Evolutionary conservation across 768 basidiomycete species (phyloP), one percentile per base, ranked within the genome.

Genomic region (Punctularia strigosozonata): DNA sequence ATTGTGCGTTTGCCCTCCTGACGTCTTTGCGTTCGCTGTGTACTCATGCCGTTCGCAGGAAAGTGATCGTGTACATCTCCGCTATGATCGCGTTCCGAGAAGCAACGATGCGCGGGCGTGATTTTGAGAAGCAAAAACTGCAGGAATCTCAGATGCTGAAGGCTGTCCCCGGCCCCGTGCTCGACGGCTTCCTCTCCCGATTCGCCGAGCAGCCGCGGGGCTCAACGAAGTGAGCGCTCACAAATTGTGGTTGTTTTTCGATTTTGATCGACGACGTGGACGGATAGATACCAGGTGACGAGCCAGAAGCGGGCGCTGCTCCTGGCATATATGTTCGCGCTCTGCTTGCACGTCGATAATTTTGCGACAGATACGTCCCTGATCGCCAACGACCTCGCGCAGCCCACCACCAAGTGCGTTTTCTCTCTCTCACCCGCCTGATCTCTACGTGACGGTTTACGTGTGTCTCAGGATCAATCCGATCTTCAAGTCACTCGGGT

Each of bases 401-500:
- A 88, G 66, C 52, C 71, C 3, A 50, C 70, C 8, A 37, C 64
- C 5, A 77, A 75, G 91, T 94, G 50, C 45, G 84, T 34, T 19
- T 30, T 64, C 10, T 15, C 28, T 21, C 36, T 14, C 39, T 37
- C 17, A 3, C 30, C 18, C 14, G 24, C 12, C 33, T 22, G 22
- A 5, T 21, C 17, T 25, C 10, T 28, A 5, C 25, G 7, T 17
- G 14, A 38, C 24, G 4, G 6, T n/a, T n/a, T 12, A 33, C 25
- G 5, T 19, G 17, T 3, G 14, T n/a, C n/a, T n/a, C 55, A 78
- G 75, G 38, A 69, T 84, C 28, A 75, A 75, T 45, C 52, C 64
- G n/a, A 54, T 88, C 14, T 91, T 88, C 67, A 83, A 72, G 55
- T 75, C 78, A 0, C 64, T 94, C 15, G 83, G 79, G 75, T 94